phyloP scores from a whole-genome alignment of 2,329 filamentous ascomycete species.

The Epichloe aotearoae region DNA sequence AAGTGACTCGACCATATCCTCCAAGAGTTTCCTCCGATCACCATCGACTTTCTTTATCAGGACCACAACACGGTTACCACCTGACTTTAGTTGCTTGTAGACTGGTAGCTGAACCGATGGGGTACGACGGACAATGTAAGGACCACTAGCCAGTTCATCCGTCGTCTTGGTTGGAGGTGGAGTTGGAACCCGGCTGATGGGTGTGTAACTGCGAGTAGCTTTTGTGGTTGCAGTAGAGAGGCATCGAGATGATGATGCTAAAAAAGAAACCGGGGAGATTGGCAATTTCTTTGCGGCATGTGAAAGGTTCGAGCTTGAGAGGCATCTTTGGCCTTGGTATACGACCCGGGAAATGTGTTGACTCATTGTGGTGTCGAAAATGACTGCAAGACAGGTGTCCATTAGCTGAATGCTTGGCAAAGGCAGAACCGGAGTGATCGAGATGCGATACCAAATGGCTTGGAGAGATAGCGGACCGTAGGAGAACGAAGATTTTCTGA shows the following conservation, averaged over 20 bases:
- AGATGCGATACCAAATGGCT: not conserved
- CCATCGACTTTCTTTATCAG: constrained; percentile 70
- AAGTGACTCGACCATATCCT: constrained; percentile 49
- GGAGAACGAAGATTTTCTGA: not conserved
- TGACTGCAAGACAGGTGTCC: not conserved
- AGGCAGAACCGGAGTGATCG: not conserved
- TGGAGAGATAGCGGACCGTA: not conserved
- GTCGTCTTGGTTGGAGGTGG: constrained; percentile 18
- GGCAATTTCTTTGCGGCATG: constrained; percentile 8
- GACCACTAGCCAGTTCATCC: constrained; percentile 19
- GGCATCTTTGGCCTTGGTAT: constrained; percentile 9
- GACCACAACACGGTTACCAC: constrained; percentile 64
- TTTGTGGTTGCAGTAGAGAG: constrained; percentile 8
- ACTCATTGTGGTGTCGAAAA: constrained; percentile 13
- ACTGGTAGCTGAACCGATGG: constrained; percentile 58
- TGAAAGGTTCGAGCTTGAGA: constrained; percentile 6
- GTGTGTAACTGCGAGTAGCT: constrained; percentile 10
- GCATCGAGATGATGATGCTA: constrained; percentile 9
- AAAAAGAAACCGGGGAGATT: constrained; percentile 7
- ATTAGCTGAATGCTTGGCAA: not conserved
- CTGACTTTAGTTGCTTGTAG: constrained; percentile 60
- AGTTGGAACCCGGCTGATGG: constrained; percentile 14
- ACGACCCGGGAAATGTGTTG: constrained; percentile 13
- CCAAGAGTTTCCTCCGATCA: constrained; percentile 47
- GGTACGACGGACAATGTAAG: constrained; percentile 64